Percentiles rank a stretch among this genome's conserved stretches.
phyloP scores from a whole-genome alignment of 495 filamentous ascomycete species.

The Neurospora sp. region DNA sequence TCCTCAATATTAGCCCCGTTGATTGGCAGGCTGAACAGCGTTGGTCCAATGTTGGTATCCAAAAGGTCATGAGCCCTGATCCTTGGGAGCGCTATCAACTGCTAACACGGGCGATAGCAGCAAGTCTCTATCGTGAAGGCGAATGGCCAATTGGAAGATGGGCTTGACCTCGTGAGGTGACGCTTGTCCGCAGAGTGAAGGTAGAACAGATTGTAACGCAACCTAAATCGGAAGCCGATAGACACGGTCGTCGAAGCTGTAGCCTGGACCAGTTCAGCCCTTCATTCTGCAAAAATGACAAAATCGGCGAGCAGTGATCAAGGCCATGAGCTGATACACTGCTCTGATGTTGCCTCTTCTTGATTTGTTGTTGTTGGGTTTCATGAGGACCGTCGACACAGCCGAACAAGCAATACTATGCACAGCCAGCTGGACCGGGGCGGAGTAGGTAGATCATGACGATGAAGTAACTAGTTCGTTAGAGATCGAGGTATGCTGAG shows the following conservation, averaged over 20 bases:
- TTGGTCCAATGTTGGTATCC: neutral
- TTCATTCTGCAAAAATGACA: neutral
- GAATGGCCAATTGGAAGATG: neutral
- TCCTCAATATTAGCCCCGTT: neutral
- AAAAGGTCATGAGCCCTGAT: neutral
- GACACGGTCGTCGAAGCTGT: neutral
- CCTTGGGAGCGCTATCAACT: neutral
- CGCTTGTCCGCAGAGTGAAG: neutral
- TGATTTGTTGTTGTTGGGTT: neutral
- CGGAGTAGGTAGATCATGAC: neutral
- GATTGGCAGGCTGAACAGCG: neutral
- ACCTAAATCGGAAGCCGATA: neutral
- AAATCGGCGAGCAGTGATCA: neutral
- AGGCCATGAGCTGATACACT: neutral
- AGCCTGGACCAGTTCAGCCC: neutral
- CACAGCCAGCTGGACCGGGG: neutral
- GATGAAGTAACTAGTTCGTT: neutral
- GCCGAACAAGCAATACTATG: neutral
- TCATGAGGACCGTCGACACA: neutral
- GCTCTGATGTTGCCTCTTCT: neutral
- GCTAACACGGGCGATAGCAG: neutral
- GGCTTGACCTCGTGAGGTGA: neutral
- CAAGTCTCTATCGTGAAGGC: neutral
- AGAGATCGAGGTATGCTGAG: neutral
- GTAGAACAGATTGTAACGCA: neutral